Conservation (phyloP, 2,329 filamentous ascomycete genomes). For the Fusarium pseudograminearum region DNA sequence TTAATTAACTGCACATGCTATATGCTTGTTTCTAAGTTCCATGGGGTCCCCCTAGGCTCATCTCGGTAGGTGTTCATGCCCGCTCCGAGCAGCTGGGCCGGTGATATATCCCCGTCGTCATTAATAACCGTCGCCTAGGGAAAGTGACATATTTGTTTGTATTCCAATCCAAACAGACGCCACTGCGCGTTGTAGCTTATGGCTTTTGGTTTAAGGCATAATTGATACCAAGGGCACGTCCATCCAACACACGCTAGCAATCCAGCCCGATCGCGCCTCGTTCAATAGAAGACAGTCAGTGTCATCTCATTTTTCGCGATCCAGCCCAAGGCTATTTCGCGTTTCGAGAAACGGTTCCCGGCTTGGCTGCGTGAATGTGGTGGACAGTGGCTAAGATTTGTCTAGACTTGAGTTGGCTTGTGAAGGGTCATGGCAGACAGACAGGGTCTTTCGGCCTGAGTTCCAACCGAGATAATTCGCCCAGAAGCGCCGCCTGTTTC, state of each 20-base stretch:
- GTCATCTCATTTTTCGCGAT: constrained; percentile 1
- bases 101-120: constrained; percentile 32
- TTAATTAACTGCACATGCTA: constrained; percentile 9
- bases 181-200: constrained; percentile 17
- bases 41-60: constrained; percentile 31
- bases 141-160: constrained; percentile 27
- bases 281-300: constrained; percentile 12
- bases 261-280: constrained; percentile 12
- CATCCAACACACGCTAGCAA: constrained; percentile 7
- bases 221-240: background rate
- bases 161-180: constrained; percentile 31
- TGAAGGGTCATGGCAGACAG: constrained; percentile 3
- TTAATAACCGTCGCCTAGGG: constrained; percentile 27
- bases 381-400: background rate
- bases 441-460: constrained; percentile 22
- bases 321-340: constrained; percentile 12
- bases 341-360: constrained; percentile 25
- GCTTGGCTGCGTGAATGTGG: constrained; percentile 26
- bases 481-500: constrained; percentile 7
- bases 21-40: constrained; percentile 26
- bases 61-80: constrained; percentile 36
- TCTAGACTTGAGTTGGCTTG: constrained; percentile 12
- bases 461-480: constrained; percentile 3
- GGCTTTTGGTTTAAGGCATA: constrained; percentile 10
- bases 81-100: constrained; percentile 33